Percentiles rank a stretch among this genome's conserved stretches.
phyloP scores from a whole-genome alignment of 108 stramenopile species.

The Nitzschia sp. region DNA sequence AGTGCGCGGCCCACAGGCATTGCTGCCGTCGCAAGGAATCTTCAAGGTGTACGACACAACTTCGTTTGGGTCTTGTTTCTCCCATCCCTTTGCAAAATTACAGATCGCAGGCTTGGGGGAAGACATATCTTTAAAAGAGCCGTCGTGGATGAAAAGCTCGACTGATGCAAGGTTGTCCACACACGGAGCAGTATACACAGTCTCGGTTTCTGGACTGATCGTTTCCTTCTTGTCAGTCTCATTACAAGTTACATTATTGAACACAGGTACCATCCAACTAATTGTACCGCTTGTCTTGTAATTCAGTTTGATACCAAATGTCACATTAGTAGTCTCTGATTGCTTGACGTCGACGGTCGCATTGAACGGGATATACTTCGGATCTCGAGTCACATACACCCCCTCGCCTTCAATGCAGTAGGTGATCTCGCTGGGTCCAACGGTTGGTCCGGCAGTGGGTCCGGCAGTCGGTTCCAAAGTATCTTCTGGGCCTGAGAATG shows the following conservation, averaged over 20 bases:
- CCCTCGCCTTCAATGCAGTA: constrained; percentile 6
- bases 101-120: not conserved
- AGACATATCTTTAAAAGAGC: not conserved
- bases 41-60: constrained; percentile 2
- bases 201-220: not conserved
- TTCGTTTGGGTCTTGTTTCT: not conserved
- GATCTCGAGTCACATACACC: not conserved
- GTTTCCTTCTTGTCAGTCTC: not conserved
- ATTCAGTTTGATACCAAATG: not conserved
- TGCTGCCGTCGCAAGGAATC: constrained; percentile 11
- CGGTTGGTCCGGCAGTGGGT: constrained; percentile 3
- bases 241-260: not conserved
- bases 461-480: constrained; percentile 1
- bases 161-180: not conserved
- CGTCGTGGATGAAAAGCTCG: not conserved
- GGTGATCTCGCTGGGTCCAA: not conserved
- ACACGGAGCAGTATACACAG: not conserved
- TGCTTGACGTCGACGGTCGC: not conserved
- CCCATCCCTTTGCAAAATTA: not conserved
- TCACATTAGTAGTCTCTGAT: not conserved
- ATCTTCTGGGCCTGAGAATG: not conserved
- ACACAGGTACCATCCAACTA: constrained; percentile 7
- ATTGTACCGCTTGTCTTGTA: not conserved
- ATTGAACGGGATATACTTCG: not conserved
- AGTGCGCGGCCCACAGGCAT: not conserved